These are phyloP conservation scores for Rhodosporidiobolus odoratus DNA, from an alignment of 768 basidiomycete genomes.

Conservation along the genomic window DNA sequence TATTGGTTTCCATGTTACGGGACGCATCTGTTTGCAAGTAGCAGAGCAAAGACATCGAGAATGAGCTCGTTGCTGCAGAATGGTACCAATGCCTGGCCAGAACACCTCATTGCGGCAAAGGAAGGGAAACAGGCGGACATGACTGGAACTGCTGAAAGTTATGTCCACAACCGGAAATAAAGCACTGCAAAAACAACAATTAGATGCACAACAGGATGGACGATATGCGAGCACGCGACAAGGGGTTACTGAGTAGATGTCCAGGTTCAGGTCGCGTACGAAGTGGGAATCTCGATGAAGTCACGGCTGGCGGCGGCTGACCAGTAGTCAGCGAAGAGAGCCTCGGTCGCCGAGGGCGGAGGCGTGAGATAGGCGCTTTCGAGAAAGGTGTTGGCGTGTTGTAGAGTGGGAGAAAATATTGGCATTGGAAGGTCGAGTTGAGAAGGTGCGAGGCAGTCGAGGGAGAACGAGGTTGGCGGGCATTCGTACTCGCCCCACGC, in stretches of 20 bases:
- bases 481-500: neutral
- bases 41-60: too few species aligned
- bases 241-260: neutral
- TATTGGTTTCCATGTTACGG: too few species aligned
- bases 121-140: too few species aligned
- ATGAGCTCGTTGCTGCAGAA: too few species aligned
- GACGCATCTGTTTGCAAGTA: too few species aligned
- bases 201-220: neutral
- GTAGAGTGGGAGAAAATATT: neutral
- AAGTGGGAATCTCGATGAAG: neutral
- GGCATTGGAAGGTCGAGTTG: neutral
- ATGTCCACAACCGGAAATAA: too few species aligned
- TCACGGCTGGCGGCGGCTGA: neutral
- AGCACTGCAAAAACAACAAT: too few species aligned
- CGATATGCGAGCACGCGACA: neutral
- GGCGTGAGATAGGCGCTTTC: neutral
- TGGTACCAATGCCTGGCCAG: too few species aligned
- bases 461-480: neutral
- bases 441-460: neutral
- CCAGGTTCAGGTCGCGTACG: neutral
- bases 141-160: too few species aligned
- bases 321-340: neutral
- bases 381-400: neutral
- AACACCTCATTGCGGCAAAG: too few species aligned
- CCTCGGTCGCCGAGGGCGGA: neutral